Evolutionary conservation across 73 alveolate genomes (phyloP), one percentile per base, ranked within the genome.

Genomic region (Uronychia binucleata): DNA sequence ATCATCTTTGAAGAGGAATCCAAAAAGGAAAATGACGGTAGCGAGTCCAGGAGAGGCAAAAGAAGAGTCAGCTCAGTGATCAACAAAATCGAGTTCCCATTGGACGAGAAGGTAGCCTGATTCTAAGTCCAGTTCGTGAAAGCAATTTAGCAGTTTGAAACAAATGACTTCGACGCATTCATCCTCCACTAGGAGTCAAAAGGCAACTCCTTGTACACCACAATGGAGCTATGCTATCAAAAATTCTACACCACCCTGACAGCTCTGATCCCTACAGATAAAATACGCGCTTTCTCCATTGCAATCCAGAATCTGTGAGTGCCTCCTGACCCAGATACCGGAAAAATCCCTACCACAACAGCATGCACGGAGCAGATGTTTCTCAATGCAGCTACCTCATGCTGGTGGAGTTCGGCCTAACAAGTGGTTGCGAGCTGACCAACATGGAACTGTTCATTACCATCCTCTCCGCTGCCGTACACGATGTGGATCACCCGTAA

Each of bases 401-500:
- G 33, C 28, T 90, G 31, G 1, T 26, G 0, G 35, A 34, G 27
- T 81, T 79, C 0, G 87, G 78, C 28, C 81, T 80, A 14, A 11
- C 77, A 28, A 86, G 57, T n/a, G 14, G 58, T 0, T 78, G 86
- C 57, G 58, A 74, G 33, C 28, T 59, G 5, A 67, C 84, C 81
- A 26, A 75, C 1, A 33, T 90, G 59, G 96, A 90, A 58, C 34
- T 90, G 1, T 75, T 81, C 28, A 81, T 83, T 5, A 33, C 82
- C 28, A 27, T 90, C 8, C n/a, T 90, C 19, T 67, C 93, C 1
- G 77, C 93, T 0, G 87, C 88, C 26, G 95, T 96, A 74, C 99
- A 95, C 84, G 99, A 95, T 80, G 90, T 91, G 30, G 94, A 95
- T 79, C 99, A 95, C 74, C 99, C 99, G 67, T 46, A 46, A 46